Evolutionary conservation across 225 moss, liverwort and hornwort genomes (phyloP).

Genomic region (Pseudoscleropodium purum): DNA sequence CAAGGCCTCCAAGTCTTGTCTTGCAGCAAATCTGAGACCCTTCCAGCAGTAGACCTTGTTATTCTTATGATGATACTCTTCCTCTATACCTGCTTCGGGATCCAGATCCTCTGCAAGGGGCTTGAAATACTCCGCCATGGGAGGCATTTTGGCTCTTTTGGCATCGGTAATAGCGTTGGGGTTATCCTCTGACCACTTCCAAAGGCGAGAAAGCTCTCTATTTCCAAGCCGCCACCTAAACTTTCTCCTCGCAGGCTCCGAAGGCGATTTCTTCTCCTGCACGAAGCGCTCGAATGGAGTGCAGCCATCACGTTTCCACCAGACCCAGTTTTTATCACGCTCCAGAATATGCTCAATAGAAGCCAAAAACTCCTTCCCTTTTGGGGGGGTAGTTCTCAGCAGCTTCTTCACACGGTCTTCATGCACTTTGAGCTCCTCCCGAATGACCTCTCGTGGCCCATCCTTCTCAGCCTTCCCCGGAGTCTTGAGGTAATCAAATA

Average conservation of each 20-base stretch:
- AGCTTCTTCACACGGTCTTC: slow-evolving; percentile 91
- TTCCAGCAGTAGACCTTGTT: slow-evolving; percentile 99
- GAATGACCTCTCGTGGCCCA: slow-evolving; percentile 76
- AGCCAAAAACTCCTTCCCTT: slow-evolving; percentile 83
- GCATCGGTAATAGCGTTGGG: slow-evolving; percentile 77
- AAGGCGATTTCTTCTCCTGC: slow-evolving; percentile 24
- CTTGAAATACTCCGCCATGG: slow-evolving; percentile 79
- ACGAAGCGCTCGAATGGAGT: slow-evolving; percentile 73
- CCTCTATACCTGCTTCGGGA: slow-evolving; percentile 93
- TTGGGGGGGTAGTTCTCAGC: slow-evolving; percentile 85
- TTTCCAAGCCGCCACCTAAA: slow-evolving; percentile 91
- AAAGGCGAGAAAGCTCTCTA: slow-evolving; percentile 82
- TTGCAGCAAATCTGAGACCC: slow-evolving; percentile 85
- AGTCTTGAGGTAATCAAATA: slow-evolving; percentile 91
- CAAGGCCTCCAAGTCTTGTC: slow-evolving; percentile 94
- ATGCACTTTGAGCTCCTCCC: slow-evolving; percentile 80
- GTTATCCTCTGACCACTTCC: slow-evolving; percentile 97
- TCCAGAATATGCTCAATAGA: slow-evolving; percentile 90
- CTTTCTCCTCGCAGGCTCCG: slow-evolving; percentile 29
- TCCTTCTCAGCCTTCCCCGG: slow-evolving; percentile 97
- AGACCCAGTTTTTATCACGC: slow-evolving; percentile 96
- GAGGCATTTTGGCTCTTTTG: slow-evolving; percentile 78
- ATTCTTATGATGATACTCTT: slow-evolving; percentile 88
- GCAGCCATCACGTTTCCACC: slow-evolving; percentile 99
- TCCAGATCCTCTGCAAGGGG: slow-evolving; percentile 92